Percentiles rank a stretch among this genome's conserved stretches.
Evolutionary conservation across 306 rosid species (phyloP).

Genomic region (Canavalia ensiformis): DNA sequence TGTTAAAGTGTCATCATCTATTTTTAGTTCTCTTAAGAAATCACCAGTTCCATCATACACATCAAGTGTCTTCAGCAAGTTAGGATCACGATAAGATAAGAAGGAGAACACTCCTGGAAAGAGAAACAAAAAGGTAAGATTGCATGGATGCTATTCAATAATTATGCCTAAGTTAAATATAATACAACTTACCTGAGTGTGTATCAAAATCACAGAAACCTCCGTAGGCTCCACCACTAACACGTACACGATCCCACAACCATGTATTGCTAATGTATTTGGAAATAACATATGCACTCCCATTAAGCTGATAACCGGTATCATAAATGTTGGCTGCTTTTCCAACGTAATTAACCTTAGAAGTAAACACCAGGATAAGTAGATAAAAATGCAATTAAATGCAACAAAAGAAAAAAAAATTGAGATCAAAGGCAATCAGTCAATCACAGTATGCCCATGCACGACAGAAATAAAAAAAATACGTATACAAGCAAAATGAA

Average conservation of each 20-base stretch:
- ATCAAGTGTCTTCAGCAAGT: slow-evolving; percentile 91
- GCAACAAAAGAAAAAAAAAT: background rate
- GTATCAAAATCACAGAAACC: slow-evolving; percentile 97
- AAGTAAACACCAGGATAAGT: slow-evolving; percentile 51
- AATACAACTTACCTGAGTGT: slow-evolving; percentile 74
- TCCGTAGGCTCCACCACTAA: slow-evolving; percentile 99
- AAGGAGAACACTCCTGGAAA: slow-evolving; percentile 88
- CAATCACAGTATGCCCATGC: background rate
- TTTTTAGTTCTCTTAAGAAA: slow-evolving; percentile 76
- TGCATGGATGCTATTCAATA: slow-evolving; percentile 31
- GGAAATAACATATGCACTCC: slow-evolving; percentile 94
- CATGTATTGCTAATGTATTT: slow-evolving; percentile 91
- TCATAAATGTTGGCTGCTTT: slow-evolving; percentile 89
- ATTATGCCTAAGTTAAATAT: slow-evolving; percentile 25
- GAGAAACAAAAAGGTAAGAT: slow-evolving; percentile 49
- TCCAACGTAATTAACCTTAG: slow-evolving; percentile 94
- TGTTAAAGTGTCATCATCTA: slow-evolving; percentile 81
- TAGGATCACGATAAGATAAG: slow-evolving; percentile 98
- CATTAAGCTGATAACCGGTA: slow-evolving; percentile 81
- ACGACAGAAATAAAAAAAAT: slow-evolving; percentile 21
- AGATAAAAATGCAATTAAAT: slow-evolving; percentile 14
- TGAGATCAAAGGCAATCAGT: background rate
- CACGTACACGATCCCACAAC: slow-evolving; percentile 99
- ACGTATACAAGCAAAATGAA: slow-evolving; percentile 38
- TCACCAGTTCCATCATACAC: slow-evolving; percentile 91